phyloP scores from a whole-genome alignment of 73 alveolate species.

The Paramecium pentaurelia region DNA sequence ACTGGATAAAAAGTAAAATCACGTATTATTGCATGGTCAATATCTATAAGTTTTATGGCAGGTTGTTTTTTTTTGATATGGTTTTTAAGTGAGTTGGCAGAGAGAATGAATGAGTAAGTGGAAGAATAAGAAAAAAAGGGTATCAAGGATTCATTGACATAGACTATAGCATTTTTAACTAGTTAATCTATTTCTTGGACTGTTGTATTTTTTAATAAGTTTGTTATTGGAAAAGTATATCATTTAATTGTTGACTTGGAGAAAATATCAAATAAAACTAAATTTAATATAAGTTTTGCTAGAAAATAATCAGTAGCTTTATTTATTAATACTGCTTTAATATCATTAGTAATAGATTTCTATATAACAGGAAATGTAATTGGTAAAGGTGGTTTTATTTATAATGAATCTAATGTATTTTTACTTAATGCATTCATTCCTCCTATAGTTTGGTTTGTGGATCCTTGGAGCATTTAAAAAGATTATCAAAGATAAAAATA shows the following conservation, averaged over 20 bases:
- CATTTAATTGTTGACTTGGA: constrained; percentile 55
- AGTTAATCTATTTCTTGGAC: constrained; percentile 51
- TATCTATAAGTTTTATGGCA: not conserved
- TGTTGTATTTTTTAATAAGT: constrained; percentile 48
- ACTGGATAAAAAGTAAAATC: constrained; percentile 45
- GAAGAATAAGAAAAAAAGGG: constrained; percentile 41
- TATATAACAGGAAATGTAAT: constrained; percentile 35
- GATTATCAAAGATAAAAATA: constrained; percentile 33
- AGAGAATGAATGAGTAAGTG: constrained; percentile 38
- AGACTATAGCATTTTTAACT: constrained; percentile 36
- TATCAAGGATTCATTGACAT: not conserved
- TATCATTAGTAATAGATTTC: constrained; percentile 53
- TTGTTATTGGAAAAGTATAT: constrained; percentile 43
- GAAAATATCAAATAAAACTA: constrained; percentile 48
- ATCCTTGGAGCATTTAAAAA: constrained; percentile 53
- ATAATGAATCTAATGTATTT: constrained; percentile 56
- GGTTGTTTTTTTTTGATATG: constrained; percentile 54
- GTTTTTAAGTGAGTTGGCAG: constrained; percentile 60
- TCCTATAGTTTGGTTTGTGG: constrained; percentile 54
- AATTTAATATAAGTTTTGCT: constrained; percentile 49
- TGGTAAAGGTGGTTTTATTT: constrained; percentile 55
- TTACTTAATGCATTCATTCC: constrained; percentile 47
- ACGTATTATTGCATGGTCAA: constrained; percentile 51
- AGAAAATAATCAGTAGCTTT: constrained; percentile 30
- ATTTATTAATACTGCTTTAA: constrained; percentile 47